Conservation (phyloP, 1,284 basidiomycete genomes). For the Boletus albobrunnescens region DNA sequence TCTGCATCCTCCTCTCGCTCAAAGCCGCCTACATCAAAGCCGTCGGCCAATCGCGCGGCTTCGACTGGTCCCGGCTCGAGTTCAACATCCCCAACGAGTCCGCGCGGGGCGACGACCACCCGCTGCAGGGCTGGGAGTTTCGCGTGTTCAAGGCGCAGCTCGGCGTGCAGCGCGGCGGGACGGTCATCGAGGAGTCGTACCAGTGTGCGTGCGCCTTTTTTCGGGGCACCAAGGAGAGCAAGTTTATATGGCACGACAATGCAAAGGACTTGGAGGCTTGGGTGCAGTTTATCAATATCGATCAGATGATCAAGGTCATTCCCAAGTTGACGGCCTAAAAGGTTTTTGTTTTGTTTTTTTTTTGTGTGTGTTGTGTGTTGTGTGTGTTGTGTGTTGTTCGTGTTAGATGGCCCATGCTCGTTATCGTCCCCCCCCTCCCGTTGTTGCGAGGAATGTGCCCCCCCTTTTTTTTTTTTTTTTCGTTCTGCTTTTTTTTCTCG, state of each 20-base stretch:
- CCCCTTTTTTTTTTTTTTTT: not conserved
- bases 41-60: slow-evolving; percentile 72
- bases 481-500: not conserved
- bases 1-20: slow-evolving; percentile 69
- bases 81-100: slow-evolving; percentile 64
- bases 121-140: slow-evolving; percentile 77
- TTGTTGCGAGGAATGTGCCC: slow-evolving; percentile 10
- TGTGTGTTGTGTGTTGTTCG: too few relatives aligned
- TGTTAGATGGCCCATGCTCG: too few relatives aligned
- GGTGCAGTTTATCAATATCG: slow-evolving; percentile 78
- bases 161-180: slow-evolving; percentile 53
- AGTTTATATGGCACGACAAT: slow-evolving; percentile 68
- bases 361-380: too few relatives aligned
- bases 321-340: slow-evolving; percentile 61
- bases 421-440: too few relatives aligned
- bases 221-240: slow-evolving; percentile 57
- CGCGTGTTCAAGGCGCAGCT: slow-evolving; percentile 70
- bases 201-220: slow-evolving; percentile 74
- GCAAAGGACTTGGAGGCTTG: slow-evolving; percentile 63
- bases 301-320: slow-evolving; percentile 73
- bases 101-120: slow-evolving; percentile 61
- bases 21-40: slow-evolving; percentile 78
- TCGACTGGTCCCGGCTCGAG: slow-evolving; percentile 75
- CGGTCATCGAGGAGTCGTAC: slow-evolving; percentile 60
- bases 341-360: not conserved